phyloP scores from a whole-genome alignment of 768 basidiomycete species.

The Pleurotus citrinopileatus region DNA sequence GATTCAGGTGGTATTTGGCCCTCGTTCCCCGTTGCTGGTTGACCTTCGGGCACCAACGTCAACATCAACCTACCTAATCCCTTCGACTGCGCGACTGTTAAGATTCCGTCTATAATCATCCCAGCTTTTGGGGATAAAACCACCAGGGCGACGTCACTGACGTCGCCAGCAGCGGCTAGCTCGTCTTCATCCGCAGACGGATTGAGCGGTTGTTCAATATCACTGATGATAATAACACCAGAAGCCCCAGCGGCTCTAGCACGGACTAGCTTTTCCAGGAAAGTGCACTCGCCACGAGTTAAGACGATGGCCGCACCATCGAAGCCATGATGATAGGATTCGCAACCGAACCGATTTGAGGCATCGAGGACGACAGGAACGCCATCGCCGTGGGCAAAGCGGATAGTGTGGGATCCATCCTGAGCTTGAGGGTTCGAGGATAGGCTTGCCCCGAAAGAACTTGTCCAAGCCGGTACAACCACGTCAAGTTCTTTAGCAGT shows the following conservation, averaged over 20 bases:
- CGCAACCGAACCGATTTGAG: constrained; percentile 59
- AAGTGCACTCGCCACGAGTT: constrained; percentile 81
- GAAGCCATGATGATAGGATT: constrained; percentile 46
- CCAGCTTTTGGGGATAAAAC: constrained; percentile 55
- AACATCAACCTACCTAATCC: constrained; percentile 50
- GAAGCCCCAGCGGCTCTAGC: constrained; percentile 71
- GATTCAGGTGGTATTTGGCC: constrained; percentile 20
- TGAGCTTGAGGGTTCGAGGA: constrained; percentile 26
- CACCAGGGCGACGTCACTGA: constrained; percentile 58
- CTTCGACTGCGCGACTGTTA: constrained; percentile 46
- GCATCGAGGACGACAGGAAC: constrained; percentile 51
- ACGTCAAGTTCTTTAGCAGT: constrained; percentile 37
- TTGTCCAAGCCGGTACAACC: constrained; percentile 58
- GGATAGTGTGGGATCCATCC: constrained; percentile 25
- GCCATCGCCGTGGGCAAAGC: constrained; percentile 50
- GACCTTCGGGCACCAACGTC: constrained; percentile 39
- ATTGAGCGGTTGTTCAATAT: constrained; percentile 57
- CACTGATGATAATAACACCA: constrained; percentile 75
- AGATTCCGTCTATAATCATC: constrained; percentile 48
- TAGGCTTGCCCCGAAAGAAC: constrained; percentile 69
- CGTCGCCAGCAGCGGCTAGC: constrained; percentile 50
- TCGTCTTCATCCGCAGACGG: constrained; percentile 64
- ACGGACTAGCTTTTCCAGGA: constrained; percentile 74
- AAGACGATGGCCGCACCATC: constrained; percentile 57
- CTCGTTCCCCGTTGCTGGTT: constrained; percentile 22